These are phyloP conservation scores for Flaveria robusta DNA, from an alignment of 129 eudicot genomes.

Conservation along the genomic window DNA sequence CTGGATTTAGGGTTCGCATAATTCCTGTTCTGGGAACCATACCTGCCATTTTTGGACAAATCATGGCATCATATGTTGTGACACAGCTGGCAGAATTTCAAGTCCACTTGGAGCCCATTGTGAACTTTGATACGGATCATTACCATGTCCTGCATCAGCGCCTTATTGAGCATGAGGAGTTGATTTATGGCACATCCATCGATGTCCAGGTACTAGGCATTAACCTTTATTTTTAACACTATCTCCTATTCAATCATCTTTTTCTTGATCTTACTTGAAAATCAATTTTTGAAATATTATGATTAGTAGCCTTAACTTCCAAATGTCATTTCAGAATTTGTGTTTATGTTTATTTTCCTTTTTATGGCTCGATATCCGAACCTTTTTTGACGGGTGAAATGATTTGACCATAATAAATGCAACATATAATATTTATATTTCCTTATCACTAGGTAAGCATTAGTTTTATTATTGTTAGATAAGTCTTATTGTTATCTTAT, in stretches of 20 bases:
- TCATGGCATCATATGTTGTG: slow-evolving; percentile 93
- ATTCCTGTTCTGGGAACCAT: slow-evolving; percentile 95
- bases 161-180: slow-evolving; percentile 90
- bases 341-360: not conserved
- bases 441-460: not conserved
- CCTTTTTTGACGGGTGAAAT: not conserved
- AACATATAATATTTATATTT: not conserved
- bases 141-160: slow-evolving; percentile 87
- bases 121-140: slow-evolving; percentile 89
- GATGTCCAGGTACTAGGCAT: slow-evolving; percentile 65
- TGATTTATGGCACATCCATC: slow-evolving; percentile 67
- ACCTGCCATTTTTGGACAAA: slow-evolving; percentile 97
- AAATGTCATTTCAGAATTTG: not conserved
- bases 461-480: not conserved
- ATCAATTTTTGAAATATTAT: not conserved
- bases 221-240: not conserved
- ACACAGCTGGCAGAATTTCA: slow-evolving; percentile 75
- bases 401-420: not conserved
- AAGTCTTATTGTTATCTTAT: not conserved
- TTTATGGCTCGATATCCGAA: slow-evolving; percentile 1
- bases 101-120: slow-evolving; percentile 89
- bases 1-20: slow-evolving; percentile 96
- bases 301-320: slow-evolving; percentile 4
- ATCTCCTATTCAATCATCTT: slow-evolving; percentile 9
- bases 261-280: slow-evolving; percentile 4